A percentile compares a stretch with the other conserved stretches of the same genome.
These are phyloP conservation scores for Tinospora cordifolia DNA, from an alignment of 164 flowering plant species.

Conservation along the genomic window DNA sequence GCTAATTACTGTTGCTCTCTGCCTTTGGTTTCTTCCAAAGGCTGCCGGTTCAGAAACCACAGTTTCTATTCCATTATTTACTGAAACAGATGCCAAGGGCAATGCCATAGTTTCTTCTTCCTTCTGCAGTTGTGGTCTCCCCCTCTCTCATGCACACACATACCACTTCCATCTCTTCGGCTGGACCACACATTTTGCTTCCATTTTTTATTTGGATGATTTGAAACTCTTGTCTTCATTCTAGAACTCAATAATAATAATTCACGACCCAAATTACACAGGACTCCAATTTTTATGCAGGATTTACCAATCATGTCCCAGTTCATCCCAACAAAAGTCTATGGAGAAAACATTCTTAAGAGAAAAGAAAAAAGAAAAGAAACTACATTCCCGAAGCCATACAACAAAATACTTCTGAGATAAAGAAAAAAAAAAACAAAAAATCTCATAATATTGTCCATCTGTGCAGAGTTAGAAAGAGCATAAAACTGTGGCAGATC, in stretches of 20 bases:
- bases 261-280: neutral
- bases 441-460: no score
- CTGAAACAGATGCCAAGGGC: slow-evolving; percentile 37
- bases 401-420: no score
- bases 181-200: neutral
- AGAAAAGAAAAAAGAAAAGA: no score
- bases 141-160: neutral
- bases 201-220: neutral
- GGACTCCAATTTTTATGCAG: no score
- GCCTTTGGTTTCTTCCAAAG: slow-evolving; percentile 18
- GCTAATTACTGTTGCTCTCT: neutral
- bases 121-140: slow-evolving; percentile 3
- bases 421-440: no score
- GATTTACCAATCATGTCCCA: no score
- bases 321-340: no score
- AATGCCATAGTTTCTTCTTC: neutral
- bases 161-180: no score
- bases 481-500: no score
- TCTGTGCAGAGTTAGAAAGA: no score
- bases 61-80: slow-evolving; percentile 24
- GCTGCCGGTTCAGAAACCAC: slow-evolving; percentile 35
- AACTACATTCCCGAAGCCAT: no score
- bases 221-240: neutral
- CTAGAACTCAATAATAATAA: neutral
- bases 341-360: no score